Base-by-base conservation (phyloP, 1,139 yeast species). In the Meyerozyma athensensis region DNA sequence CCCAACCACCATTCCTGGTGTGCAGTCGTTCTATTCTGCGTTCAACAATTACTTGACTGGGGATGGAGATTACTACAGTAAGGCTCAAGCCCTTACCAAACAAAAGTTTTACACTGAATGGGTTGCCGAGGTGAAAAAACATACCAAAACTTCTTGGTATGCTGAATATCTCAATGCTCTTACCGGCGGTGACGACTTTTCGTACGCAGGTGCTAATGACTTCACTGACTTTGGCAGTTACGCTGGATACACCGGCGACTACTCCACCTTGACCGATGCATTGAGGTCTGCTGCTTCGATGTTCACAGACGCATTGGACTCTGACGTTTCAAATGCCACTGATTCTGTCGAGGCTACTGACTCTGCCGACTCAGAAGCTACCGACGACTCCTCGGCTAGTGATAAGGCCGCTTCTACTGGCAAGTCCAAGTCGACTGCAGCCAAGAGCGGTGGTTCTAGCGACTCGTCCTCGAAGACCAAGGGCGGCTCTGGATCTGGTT, bases 1-100 rank as follows among this genome's bases (percentile, higher is more conserved):
- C 39, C 31, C 41, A 21, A 31, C 39, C 39, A 35, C 43, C 16
- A 30, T 39, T 22, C 39, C 38, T 33, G 43, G 39, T 13, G 30
- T 30, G 3, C 32, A 28, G 17, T 35, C 39, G 24, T 33, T 37
- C 19, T 28, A 17, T 20, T 17, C 32, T 16, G 32, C 32, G 8
- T 28, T 28, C 20, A 24, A 17, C 21, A 30, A 30, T 36, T 39
- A 35, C 24, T 33, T 40, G 17, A n/a, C n/a, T n/a, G 38, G 33
- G 20, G 22, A 35, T 21, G 20, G 32, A 17, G 38, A 31, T 8
- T 21, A 20, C 17, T 33, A 26, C 21, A 33, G 20, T 21, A 31
- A 36, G 26, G 38, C 35, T 33, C 34, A 24, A 12, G 10, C 30
- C 34, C 24, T 30, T 34, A 26, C 35, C 33, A 18, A 19, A 10